These are phyloP conservation scores for Pythium sp. DNA, from an alignment of 352 stramenopile genomes.

Conservation along the genomic window DNA sequence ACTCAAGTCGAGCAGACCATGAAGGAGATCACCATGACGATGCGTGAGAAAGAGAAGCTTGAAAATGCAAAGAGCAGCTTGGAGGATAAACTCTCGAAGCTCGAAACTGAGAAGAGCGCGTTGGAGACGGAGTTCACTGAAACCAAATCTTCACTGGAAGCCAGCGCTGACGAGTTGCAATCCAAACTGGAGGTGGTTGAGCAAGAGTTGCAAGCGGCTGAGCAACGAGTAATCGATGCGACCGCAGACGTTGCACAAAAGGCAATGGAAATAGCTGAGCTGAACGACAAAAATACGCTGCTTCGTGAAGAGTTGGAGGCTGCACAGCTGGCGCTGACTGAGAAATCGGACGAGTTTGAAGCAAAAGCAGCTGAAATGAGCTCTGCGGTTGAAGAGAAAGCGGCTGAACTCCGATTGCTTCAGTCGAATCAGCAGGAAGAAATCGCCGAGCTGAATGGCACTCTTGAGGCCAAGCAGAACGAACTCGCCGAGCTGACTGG, in stretches of 20 bases:
- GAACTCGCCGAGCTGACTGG: conserved; percentile 14
- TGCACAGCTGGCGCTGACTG: conserved; percentile 2
- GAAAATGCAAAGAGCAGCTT: conserved; percentile 4
- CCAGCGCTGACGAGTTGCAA: background rate
- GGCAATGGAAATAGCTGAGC: background rate
- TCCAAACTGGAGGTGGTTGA: background rate
- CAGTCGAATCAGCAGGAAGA: conserved; percentile 23
- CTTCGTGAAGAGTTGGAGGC: conserved; percentile 5
- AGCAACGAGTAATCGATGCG: background rate
- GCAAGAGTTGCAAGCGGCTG: background rate
- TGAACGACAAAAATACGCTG: conserved; percentile 1
- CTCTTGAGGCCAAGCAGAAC: conserved; percentile 5
- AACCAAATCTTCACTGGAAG: conserved; percentile 8
- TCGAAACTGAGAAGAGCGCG: conserved; percentile 18
- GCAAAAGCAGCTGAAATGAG: conserved; percentile 5
- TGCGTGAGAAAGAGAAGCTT: conserved; percentile 29
- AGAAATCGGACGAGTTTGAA: conserved; percentile 1
- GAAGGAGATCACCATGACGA: conserved; percentile 30
- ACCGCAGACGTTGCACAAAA: background rate
- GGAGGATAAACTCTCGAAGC: conserved; percentile 18
- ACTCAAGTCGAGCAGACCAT: conserved; percentile 33
- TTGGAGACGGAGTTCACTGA: conserved; percentile 12
- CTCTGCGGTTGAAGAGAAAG: conserved; percentile 6
- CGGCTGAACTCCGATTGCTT: background rate
- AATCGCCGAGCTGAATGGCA: background rate